Conservation (phyloP, 108 stramenopile species). For the Thalassiosira profunda region DNA sequence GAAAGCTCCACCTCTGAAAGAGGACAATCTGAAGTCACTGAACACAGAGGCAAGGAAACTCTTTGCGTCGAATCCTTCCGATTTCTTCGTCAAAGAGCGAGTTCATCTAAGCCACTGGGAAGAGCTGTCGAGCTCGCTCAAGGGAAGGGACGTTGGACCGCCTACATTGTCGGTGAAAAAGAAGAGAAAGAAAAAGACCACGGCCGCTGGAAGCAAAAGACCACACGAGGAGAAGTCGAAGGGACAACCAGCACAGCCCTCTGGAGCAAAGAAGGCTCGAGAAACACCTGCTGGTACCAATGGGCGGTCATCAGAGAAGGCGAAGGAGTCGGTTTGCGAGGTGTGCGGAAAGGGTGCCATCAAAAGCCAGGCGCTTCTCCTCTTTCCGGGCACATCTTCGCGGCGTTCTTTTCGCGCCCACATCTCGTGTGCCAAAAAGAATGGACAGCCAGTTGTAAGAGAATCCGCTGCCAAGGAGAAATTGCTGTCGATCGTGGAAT, state of each 20-base stretch:
- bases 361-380: background rate
- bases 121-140: conserved; percentile 13
- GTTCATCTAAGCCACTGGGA: conserved; percentile 22
- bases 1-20: background rate
- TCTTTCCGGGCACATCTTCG: conserved; percentile 16
- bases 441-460: background rate
- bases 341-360: conserved; percentile 6
- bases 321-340: background rate
- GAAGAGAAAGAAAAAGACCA: background rate
- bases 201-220: background rate
- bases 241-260: background rate
- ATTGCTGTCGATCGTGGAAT: conserved; percentile 16
- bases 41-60: background rate
- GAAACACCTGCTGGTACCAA: too few relatives aligned
- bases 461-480: background rate
- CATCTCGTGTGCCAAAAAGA: conserved; percentile 3
- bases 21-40: background rate
- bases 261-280: background rate
- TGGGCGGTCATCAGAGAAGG: too few relatives aligned
- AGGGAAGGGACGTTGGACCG: conserved; percentile 5
- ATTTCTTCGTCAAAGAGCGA: conserved; percentile 34
- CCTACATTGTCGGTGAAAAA: conserved; percentile 10
- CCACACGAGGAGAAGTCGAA: background rate
- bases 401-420: conserved; percentile 9
- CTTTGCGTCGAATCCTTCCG: background rate